Base-by-base conservation (phyloP, 1,139 yeast species). In the Geotrichum europaeum region DNA sequence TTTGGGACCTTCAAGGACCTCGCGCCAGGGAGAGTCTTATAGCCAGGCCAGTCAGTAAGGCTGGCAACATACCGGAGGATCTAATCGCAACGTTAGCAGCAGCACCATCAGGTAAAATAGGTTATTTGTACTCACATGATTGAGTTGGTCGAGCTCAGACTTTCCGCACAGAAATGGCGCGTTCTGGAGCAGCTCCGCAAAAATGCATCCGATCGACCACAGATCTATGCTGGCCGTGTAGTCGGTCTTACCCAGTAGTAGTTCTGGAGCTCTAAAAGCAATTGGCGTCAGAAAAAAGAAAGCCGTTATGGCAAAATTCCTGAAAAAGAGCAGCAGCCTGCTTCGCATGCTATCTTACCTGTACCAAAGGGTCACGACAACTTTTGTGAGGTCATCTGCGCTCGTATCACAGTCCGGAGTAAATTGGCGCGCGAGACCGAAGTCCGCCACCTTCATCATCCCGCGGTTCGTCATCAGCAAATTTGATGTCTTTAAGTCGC, bases 191-290 rank as follows among this genome's bases (percentile, higher is more conserved):
- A 91, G 70, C 58, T 83, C 77, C n/a, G 89, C 83, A 62, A 87
- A 70, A 0, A 89, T 67, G 9, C 94, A 81, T 1, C 94, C 96
- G 22, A 86, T 70, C 0, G 89, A 78, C 98, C 98, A 94, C 34
- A 90, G 78, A 70, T 94, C 99, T 4, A 92, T 77, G 52, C 81
- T 84, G 51, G 71, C 72, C 1, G 81, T 75, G 71, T 94, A 94
- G 5, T 45, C 53, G 9, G 79, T 69, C 18, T 82, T 76, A 0
- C 95, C 61, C 0, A 90, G 82, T 56, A 94, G 75, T 56, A 89
- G 76, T 69, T 94, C 98, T 0, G 97, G 96, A 0, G 97, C 88
- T 67, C 90, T 86, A 15, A n/a, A 40, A 40, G 20, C 7, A 18
- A n/a, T 40, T n/a, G 20, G n/a, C 47, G 18, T n/a, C n/a, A n/a